A percentile compares a stretch with the other conserved stretches of the same genome.
Conservation (phyloP, 2,329 filamentous ascomycete species). For the Sphaerostilbella broomeana region DNA sequence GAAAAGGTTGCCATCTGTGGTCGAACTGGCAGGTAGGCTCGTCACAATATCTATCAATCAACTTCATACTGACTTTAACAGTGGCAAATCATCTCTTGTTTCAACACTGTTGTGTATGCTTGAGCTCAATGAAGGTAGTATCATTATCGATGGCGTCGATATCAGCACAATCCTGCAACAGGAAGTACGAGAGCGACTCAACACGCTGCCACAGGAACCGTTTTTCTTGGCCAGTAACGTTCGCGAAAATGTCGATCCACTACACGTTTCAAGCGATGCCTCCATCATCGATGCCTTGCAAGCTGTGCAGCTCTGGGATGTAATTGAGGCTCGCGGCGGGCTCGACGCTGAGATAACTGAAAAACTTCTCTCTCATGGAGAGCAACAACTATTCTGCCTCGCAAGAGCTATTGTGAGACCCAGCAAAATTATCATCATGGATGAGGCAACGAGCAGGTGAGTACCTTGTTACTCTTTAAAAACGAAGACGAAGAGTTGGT, state of each 20-base stretch:
- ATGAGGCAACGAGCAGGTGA: slow-evolving; percentile 29
- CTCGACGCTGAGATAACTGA: slow-evolving; percentile 16
- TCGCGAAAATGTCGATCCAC: slow-evolving; percentile 33
- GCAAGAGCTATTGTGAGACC: slow-evolving; percentile 23
- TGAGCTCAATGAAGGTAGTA: slow-evolving; percentile 25
- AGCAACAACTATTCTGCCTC: slow-evolving; percentile 19
- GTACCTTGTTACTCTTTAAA: too few species aligned
- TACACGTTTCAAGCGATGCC: not conserved
- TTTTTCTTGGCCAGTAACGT: slow-evolving; percentile 39
- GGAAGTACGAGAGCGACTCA: slow-evolving; percentile 37
- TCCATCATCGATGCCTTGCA: not conserved
- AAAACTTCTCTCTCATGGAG: slow-evolving; percentile 16
- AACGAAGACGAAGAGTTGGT: too few species aligned
- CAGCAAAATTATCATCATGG: slow-evolving; percentile 30
- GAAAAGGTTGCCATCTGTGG: slow-evolving; percentile 29
- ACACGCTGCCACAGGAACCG: slow-evolving; percentile 44
- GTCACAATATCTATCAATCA: too few species aligned
- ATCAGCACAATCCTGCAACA: slow-evolving; percentile 32
- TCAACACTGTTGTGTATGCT: slow-evolving; percentile 32
- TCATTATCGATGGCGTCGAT: slow-evolving; percentile 36
- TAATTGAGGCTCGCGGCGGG: slow-evolving; percentile 9
- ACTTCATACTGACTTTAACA: slow-evolving; percentile 19
- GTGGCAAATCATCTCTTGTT: slow-evolving; percentile 36
- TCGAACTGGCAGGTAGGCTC: slow-evolving; percentile 22
- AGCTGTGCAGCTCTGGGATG: slow-evolving; percentile 15